Conservation (phyloP, 805 yeast genomes). For the Yamadazyma insecticola region DNA sequence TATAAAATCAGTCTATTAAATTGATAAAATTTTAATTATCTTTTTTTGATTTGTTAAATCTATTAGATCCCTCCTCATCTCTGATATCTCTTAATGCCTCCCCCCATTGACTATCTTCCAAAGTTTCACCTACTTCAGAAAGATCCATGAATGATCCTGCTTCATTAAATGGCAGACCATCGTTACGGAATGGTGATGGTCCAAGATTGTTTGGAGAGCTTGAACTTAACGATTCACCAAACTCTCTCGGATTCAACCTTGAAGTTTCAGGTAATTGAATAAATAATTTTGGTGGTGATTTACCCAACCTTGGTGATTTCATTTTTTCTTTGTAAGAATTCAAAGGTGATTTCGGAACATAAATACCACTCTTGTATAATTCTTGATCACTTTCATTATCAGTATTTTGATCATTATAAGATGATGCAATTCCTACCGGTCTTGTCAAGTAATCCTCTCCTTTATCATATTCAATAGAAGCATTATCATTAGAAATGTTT, state of each 20-base stretch:
- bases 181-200: too few relatives aligned
- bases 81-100: conserved; percentile 17
- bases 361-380: conserved; percentile 17
- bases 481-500: conserved; percentile 10
- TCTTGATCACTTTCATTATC: conserved; percentile 6
- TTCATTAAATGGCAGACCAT: conserved; percentile 3
- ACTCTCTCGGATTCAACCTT: too few relatives aligned
- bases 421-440: background rate
- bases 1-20: background rate
- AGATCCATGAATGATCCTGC: conserved; percentile 15
- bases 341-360: conserved; percentile 28
- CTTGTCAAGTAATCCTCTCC: conserved; percentile 17
- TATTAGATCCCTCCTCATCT: background rate
- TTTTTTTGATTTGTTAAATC: background rate
- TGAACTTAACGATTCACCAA: too few relatives aligned
- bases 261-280: conserved; percentile 6
- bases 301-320: conserved; percentile 4
- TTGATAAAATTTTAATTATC: background rate
- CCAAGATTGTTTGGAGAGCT: too few relatives aligned
- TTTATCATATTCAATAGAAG: conserved; percentile 6
- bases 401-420: background rate
- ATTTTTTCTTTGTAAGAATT: conserved; percentile 16
- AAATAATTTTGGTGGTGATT: conserved; percentile 13
- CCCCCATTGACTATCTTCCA: conserved; percentile 23
- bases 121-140: conserved; percentile 18